Base-by-base conservation (phyloP, 2,329 filamentous ascomycete genomes). In the Lojkania enalia region DNA sequence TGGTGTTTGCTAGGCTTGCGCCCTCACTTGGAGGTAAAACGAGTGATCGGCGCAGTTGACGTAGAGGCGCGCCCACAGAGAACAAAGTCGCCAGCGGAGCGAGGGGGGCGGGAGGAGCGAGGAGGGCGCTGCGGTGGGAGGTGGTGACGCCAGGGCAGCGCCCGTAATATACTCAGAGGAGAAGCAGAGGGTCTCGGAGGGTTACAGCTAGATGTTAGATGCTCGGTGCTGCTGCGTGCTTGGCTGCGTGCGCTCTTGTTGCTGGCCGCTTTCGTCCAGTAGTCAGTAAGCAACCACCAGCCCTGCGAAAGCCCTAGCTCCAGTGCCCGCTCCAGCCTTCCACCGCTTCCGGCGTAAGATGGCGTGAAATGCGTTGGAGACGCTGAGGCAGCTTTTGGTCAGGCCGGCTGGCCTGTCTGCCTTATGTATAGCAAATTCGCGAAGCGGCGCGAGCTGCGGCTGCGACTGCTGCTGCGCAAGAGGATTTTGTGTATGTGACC, bases 321-420 rank as follows among this genome's bases (percentile, higher is more conserved):
- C 48, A 49, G 31, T 38, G 52, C 52, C 16, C 36, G 30, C 56
- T 51, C 47, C 43, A 46, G 33, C 46, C 48, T 49, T 41, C 51
- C 49, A 48, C 60, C 50, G 60, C 54, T 65, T 62, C 49, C 58
- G 60, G 57, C 47, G 33, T 37, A 5, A 18, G 45, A 52, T 57
- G 55, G 56, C 45, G 51, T 60, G 59, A 59, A 48, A 51, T 31
- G 41, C 51, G 45, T 39, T 48, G 40, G 50, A 40, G 48, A 51
- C 54, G 58, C 54, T 47, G 54, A 51, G 48, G 39, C 43, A 29
- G 46, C 20, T 20, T 9, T 39, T 41, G 33, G 50, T 48, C 50
- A 59, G 51, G 52, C 44, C 23, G 23, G 7, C 23, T 7, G 23
- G 23, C 23, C 7, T n/a, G 23, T 27, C 23, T n/a, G n/a, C 23